Base-by-base conservation (phyloP, 2,329 filamentous ascomycete genomes). In the Lachnellula occidentalis region DNA sequence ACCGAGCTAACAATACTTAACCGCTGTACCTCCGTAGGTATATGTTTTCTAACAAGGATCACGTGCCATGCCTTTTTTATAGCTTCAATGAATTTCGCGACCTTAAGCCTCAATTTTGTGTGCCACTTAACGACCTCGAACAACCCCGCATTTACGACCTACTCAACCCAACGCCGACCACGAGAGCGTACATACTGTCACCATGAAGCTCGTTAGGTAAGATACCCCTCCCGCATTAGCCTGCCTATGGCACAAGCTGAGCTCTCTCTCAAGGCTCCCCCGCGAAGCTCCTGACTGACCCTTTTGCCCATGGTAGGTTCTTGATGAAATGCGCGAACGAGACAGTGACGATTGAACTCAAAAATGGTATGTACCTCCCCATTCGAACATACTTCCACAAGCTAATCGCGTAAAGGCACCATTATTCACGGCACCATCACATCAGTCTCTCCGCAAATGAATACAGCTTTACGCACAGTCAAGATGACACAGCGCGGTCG, bases 321-420 rank as follows among this genome's bases (percentile, higher is more conserved):
- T 80, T 99, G 66, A 97, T 97, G 92, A 99, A 99, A 80, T 97
- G 92, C 75, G 86, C 89, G 74, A 97, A 96, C 74, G 94, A 99
- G 78, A 96, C 94, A 68, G 94, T 97, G 68, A 97, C 92, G 45
- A 89, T 99, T 73, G 94, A 99, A 75, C 80, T 99, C 65, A 99
- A 99, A 75, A 97, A 97, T 82, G 94, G 92, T 94, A 78, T 45
- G 72, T 65, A 45, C 11, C 9, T 34, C 43, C 31, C 43, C 55
- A 27, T 36, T 37, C 43, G 11, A 24, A 15, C 27, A 24, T 42
- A 22, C 43, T 47, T 43, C 24, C 21, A 8, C 11, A 36, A 39
- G 5, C 24, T 42, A 41, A 31, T 22, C 27, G 22, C 2, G 9
- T 6, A 54, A 36, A 95, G 91, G 92, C 74, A 95, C 94, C 65